Percentiles rank a stretch among this genome's conserved stretches.
phyloP scores from a whole-genome alignment of 352 stramenopile species.

The Phytopythium chamaehyphon region DNA sequence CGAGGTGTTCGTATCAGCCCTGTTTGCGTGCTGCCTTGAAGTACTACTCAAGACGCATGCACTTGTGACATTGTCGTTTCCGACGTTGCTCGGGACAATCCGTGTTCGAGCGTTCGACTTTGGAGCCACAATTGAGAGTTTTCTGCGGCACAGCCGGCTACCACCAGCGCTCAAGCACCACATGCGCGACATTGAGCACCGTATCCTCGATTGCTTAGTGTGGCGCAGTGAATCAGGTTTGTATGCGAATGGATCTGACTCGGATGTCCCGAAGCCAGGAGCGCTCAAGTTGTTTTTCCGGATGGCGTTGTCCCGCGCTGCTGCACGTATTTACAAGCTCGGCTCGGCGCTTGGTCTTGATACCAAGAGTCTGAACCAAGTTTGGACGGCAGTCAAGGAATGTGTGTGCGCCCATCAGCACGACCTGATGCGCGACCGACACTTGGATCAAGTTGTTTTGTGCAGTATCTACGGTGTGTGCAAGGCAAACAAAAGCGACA shows the following conservation, averaged over 20 bases:
- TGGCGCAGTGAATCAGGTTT: slow-evolving; percentile 74
- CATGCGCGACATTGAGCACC: slow-evolving; percentile 84
- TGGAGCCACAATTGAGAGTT: slow-evolving; percentile 83
- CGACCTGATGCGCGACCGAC: slow-evolving; percentile 60
- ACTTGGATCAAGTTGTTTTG: slow-evolving; percentile 78
- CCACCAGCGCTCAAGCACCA: slow-evolving; percentile 77
- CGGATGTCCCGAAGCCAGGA: not conserved
- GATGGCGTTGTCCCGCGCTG: slow-evolving; percentile 81
- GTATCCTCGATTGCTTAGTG: slow-evolving; percentile 71
- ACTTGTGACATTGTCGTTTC: slow-evolving; percentile 83
- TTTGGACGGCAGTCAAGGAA: slow-evolving; percentile 85
- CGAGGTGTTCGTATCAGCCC: slow-evolving; percentile 65
- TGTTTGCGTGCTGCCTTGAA: slow-evolving; percentile 83
- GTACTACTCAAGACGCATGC: slow-evolving; percentile 83
- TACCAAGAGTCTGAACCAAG: slow-evolving; percentile 74
- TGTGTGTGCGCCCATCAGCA: slow-evolving; percentile 61
- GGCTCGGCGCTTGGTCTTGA: slow-evolving; percentile 68
- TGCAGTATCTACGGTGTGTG: slow-evolving; percentile 85
- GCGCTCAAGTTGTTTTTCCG: slow-evolving; percentile 80
- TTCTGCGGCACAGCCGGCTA: slow-evolving; percentile 78
- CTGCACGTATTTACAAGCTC: slow-evolving; percentile 73
- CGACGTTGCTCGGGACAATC: slow-evolving; percentile 68
- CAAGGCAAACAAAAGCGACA: slow-evolving; percentile 72
- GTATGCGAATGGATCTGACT: too few species aligned
- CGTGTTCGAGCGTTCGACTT: slow-evolving; percentile 85